Evolutionary conservation across 768 basidiomycete genomes (phyloP).

Genomic region (Boletus edulis): DNA sequence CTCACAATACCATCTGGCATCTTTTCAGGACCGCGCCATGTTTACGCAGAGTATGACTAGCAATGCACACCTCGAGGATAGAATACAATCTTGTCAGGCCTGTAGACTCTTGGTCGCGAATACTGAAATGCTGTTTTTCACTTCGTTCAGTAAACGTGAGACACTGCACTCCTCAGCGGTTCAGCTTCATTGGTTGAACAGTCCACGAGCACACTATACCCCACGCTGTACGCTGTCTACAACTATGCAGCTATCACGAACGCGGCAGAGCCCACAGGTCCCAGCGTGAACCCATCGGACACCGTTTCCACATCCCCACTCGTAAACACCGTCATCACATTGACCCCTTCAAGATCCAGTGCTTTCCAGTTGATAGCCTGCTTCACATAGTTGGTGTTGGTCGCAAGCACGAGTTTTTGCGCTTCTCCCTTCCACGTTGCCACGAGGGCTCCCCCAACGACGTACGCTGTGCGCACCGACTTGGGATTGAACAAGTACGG

Average conservation of each 20-base stretch:
- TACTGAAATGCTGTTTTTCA: too few relatives aligned
- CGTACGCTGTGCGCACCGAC: slow-evolving; percentile 39
- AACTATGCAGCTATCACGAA: slow-evolving; percentile 9
- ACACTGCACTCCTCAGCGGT: too few relatives aligned
- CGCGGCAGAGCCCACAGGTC: slow-evolving; percentile 24
- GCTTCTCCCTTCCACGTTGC: slow-evolving; percentile 46
- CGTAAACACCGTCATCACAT: slow-evolving; percentile 4
- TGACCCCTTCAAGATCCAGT: slow-evolving; percentile 18
- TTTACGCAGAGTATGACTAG: too few relatives aligned
- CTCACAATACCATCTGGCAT: too few relatives aligned
- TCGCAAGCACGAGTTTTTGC: slow-evolving; percentile 47
- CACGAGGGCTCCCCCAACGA: slow-evolving; percentile 43
- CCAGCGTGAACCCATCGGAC: slow-evolving; percentile 15
- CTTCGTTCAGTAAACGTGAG: too few relatives aligned
- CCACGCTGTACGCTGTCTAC: too few relatives aligned
- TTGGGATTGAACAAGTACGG: slow-evolving; percentile 45
- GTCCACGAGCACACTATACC: too few relatives aligned
- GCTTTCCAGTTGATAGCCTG: slow-evolving; percentile 33
- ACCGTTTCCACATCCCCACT: slow-evolving; percentile 14
- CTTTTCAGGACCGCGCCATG: background rate
- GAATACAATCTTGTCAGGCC: too few relatives aligned
- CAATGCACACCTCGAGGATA: too few relatives aligned
- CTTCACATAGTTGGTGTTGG: slow-evolving; percentile 47
- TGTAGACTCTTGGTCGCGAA: too few relatives aligned
- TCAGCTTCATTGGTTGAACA: too few relatives aligned